phyloP scores from a whole-genome alignment of 768 basidiomycete genomes.

The Termitomyces sp. region DNA sequence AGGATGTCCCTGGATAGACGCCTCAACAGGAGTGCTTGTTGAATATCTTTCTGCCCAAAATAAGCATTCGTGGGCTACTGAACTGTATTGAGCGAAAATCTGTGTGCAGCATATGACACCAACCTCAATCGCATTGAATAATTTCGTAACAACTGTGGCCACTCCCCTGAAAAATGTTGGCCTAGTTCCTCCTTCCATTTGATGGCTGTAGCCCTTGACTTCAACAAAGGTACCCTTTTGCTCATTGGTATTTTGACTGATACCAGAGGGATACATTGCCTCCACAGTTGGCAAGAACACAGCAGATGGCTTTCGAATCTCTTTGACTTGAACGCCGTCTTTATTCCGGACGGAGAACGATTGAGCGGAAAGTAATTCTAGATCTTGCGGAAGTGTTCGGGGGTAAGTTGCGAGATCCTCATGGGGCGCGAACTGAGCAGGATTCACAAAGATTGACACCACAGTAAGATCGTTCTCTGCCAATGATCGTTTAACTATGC shows the following conservation, averaged over 20 bases:
- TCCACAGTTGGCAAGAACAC: constrained; percentile 75
- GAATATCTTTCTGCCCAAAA: constrained; percentile 98
- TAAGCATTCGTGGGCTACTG: constrained; percentile 83
- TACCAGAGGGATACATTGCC: constrained; percentile 94
- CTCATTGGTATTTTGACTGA: constrained; percentile 62
- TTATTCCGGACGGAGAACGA: constrained; percentile 17
- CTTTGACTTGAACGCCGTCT: constrained; percentile 5
- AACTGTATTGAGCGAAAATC: background rate
- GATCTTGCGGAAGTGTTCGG: constrained; percentile 74
- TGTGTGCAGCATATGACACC: constrained; percentile 12
- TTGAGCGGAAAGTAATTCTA: constrained; percentile 50
- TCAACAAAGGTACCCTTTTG: constrained; percentile 92
- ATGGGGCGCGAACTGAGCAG: constrained; percentile 93
- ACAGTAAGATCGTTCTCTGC: constrained; percentile 79
- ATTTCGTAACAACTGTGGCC: constrained; percentile 89
- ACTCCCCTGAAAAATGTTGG: constrained; percentile 96
- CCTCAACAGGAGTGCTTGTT: constrained; percentile 85
- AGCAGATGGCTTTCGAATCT: constrained; percentile 45
- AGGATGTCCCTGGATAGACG: constrained; percentile 77
- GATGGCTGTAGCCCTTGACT: constrained; percentile 84
- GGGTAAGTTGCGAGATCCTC: constrained; percentile 94
- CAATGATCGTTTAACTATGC: constrained; percentile 71
- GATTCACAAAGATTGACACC: constrained; percentile 96
- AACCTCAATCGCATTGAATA: constrained; percentile 91
- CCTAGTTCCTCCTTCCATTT: constrained; percentile 87